Percentiles rank a stretch among this genome's conserved stretches.
These are phyloP conservation scores for Neurospora terricola DNA, from an alignment of 495 filamentous ascomycete species.

Conservation along the genomic window DNA sequence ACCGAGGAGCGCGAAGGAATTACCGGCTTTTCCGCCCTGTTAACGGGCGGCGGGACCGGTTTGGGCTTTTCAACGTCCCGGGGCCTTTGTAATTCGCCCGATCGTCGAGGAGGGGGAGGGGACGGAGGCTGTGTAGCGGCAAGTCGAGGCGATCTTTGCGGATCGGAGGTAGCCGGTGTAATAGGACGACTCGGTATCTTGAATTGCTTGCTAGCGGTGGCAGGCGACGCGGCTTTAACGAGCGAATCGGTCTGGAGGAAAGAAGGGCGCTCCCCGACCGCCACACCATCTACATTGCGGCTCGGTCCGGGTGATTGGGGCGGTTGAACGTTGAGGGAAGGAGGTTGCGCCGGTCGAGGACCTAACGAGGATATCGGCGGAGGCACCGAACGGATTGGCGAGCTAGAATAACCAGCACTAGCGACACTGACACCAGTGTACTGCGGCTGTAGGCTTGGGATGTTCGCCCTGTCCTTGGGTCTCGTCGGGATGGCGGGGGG, in stretches of 20 bases:
- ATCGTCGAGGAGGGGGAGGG: conserved; percentile 45
- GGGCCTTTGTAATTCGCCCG: conserved; percentile 38
- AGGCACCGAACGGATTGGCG: conserved; percentile 18
- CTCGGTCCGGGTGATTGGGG: conserved; percentile 61
- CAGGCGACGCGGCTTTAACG: conserved; percentile 37
- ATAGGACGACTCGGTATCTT: conserved; percentile 40
- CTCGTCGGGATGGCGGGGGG: conserved; percentile 44
- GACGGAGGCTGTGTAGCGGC: conserved; percentile 37
- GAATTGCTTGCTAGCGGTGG: conserved; percentile 41
- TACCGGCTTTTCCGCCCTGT: conserved; percentile 73
- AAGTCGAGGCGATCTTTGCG: conserved; percentile 32
- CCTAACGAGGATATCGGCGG: conserved; percentile 19
- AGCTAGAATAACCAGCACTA: conserved; percentile 9
- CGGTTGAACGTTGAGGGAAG: conserved; percentile 62
- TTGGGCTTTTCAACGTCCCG: conserved; percentile 24
- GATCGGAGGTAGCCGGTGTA: conserved; percentile 37
- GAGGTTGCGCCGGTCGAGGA: conserved; percentile 49
- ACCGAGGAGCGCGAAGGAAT: conserved; percentile 33
- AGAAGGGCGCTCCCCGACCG: conserved; percentile 26
- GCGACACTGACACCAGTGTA: conserved; percentile 7
- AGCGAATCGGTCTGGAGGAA: conserved; percentile 39
- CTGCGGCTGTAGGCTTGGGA: conserved; percentile 13
- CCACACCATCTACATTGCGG: conserved; percentile 21
- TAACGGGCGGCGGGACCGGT: conserved; percentile 54
- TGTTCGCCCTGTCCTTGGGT: conserved; percentile 24